Percentiles rank a stretch among this genome's conserved stretches.
Conservation (phyloP, 257 asterid genomes). For the Sherardia arvensis region DNA sequence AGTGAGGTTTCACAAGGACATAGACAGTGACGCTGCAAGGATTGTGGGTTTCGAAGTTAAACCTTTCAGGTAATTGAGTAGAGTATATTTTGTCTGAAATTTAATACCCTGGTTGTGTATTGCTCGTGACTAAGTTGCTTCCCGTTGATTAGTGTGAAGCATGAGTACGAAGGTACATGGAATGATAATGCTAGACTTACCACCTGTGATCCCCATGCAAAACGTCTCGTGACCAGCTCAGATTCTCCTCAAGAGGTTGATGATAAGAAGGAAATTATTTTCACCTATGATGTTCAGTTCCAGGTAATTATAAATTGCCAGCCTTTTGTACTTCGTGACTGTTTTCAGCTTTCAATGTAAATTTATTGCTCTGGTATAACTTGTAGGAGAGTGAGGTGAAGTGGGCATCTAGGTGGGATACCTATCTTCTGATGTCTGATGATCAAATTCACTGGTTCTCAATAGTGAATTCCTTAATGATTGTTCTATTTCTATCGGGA, state of each 20-base stretch:
- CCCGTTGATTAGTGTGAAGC: constrained; percentile 50
- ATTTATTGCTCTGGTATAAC: not conserved
- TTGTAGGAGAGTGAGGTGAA: constrained; percentile 72
- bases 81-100: not conserved
- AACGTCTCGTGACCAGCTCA: constrained; percentile 48
- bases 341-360: constrained; percentile 1
- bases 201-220: constrained; percentile 84
- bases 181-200: constrained; percentile 44
- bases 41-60: constrained; percentile 83
- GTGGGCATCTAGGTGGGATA: constrained; percentile 98
- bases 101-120: not conserved
- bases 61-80: constrained; percentile 54
- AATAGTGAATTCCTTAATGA: constrained; percentile 80
- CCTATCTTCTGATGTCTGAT: constrained; percentile 80
- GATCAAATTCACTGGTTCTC: constrained; percentile 97
- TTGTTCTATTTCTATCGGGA: constrained; percentile 82
- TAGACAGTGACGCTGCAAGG: constrained; percentile 60
- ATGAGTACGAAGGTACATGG: constrained; percentile 72
- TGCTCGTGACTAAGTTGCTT: constrained; percentile 12
- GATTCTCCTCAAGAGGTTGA: constrained; percentile 83
- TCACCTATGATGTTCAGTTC: constrained; percentile 83
- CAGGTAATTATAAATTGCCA: constrained; percentile 33
- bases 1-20: constrained; percentile 76
- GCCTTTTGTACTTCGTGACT: not conserved
- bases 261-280: constrained; percentile 63